Conservation (phyloP, 208 protist species). For the Leishmania turanica region DNA sequence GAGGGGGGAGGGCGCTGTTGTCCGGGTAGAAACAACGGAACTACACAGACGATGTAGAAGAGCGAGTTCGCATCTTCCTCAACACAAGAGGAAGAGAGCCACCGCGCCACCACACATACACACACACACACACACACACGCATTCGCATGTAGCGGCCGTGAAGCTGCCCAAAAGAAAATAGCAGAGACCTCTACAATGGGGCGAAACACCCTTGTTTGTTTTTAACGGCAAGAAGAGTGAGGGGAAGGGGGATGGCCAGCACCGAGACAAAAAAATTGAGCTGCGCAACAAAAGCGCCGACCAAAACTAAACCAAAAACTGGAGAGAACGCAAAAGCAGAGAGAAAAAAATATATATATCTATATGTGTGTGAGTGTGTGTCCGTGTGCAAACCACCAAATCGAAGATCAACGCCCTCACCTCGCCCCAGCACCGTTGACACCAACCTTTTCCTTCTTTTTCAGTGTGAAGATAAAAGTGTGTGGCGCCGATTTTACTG, state of each 20-base stretch:
- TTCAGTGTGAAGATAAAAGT: no score
- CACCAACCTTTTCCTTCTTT: no score
- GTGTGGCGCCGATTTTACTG: no score
- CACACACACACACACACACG: not conserved
- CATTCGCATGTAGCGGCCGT: not conserved
- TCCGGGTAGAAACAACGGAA: no score
- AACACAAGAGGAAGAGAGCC: not conserved
- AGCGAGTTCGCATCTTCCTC: no score
- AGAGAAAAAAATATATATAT: not conserved
- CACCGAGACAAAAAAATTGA: not conserved
- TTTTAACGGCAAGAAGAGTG: not conserved
- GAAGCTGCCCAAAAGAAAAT: not conserved
- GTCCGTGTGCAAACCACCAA: no score
- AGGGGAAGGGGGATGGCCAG: not conserved
- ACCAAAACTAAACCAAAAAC: not conserved
- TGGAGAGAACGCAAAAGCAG: not conserved
- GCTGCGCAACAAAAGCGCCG: no score
- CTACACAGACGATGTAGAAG: no score
- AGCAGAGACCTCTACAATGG: not conserved
- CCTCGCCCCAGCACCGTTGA: no score
- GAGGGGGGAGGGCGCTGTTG: no score
- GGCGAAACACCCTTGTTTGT: not conserved
- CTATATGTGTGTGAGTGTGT: no score
- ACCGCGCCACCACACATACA: not conserved
- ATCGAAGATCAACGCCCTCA: no score